These are phyloP conservation scores for Macrophomina pseudophaseolina DNA, from an alignment of 2,329 filamentous ascomycete genomes.

Conservation along the genomic window DNA sequence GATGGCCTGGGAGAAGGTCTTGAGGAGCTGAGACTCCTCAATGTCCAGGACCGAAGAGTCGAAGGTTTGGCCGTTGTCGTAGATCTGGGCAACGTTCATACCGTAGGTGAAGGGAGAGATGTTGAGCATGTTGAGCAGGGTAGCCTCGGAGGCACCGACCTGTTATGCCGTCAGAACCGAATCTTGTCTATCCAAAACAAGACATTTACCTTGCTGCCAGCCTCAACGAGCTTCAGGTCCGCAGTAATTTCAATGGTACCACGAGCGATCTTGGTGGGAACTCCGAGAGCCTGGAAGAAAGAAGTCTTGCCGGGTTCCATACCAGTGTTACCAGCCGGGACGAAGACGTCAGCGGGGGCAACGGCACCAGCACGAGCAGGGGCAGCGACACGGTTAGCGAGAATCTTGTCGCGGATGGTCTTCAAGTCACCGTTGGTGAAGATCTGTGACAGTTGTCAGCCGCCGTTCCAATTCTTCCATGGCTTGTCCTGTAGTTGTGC, in stretches of 20 bases:
- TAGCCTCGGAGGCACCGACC: conserved; percentile 98
- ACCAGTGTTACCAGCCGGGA: conserved; percentile 98
- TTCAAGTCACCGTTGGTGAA: conserved; percentile 99
- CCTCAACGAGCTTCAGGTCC: conserved; percentile 97
- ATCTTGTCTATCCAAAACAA: background rate
- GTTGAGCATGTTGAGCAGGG: conserved; percentile 99
- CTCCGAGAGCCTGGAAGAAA: conserved; percentile 99
- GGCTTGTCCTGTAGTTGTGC: background rate
- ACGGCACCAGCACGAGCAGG: conserved; percentile 97
- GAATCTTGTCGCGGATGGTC: conserved; percentile 88
- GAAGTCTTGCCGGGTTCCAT: conserved; percentile 99
- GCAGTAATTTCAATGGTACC: conserved; percentile 99
- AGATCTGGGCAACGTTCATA: conserved; percentile 95
- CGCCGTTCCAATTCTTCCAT: background rate
- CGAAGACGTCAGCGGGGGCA: conserved; percentile 89
- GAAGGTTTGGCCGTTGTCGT: conserved; percentile 97
- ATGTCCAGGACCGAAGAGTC: conserved; percentile 85
- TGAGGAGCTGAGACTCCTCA: conserved; percentile 90
- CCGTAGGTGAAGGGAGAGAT: conserved; percentile 99
- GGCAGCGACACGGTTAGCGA: conserved; percentile 95
- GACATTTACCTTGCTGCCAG: conserved; percentile 70
- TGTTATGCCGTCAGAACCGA: background rate
- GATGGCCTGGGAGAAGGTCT: conserved; percentile 80
- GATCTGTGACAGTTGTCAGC: conserved; percentile 68
- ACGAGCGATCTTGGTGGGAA: conserved; percentile 99